Percentiles rank a stretch among this genome's conserved stretches.
Evolutionary conservation across 2,329 filamentous ascomycete genomes (phyloP).

Genomic region (Fusarium torreyae): DNA sequence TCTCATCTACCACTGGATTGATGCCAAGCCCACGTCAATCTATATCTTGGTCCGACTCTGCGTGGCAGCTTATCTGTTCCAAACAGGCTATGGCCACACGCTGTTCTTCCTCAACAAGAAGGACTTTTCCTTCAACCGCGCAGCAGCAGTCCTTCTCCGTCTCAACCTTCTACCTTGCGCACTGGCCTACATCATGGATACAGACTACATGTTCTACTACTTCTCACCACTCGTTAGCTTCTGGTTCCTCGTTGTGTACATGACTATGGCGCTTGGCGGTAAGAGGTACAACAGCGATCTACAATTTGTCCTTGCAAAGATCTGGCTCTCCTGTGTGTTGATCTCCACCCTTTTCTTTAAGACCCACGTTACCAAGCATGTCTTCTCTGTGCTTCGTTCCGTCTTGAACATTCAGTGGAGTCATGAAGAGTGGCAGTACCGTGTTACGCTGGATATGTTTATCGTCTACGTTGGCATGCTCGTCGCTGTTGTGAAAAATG

Average conservation of each 20-base stretch:
- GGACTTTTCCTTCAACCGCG: conserved; percentile 69
- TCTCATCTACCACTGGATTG: conserved; percentile 67
- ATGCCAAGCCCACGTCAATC: conserved; percentile 62
- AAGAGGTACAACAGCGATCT: conserved; percentile 59
- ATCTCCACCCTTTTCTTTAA: conserved; percentile 47
- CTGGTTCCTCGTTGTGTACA: conserved; percentile 71
- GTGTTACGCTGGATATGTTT: conserved; percentile 66
- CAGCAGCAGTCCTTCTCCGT: conserved; percentile 66
- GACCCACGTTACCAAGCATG: conserved; percentile 21
- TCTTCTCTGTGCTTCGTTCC: conserved; percentile 51
- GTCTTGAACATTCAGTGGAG: conserved; percentile 65
- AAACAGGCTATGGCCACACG: conserved; percentile 73
- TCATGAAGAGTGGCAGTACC: conserved; percentile 62
- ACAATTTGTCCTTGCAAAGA: conserved; percentile 62
- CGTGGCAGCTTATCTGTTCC: conserved; percentile 72
- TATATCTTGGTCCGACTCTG: conserved; percentile 68
- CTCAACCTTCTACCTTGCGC: conserved; percentile 68
- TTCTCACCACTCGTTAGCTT: conserved; percentile 71
- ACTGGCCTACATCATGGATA: conserved; percentile 69
- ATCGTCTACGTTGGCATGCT: conserved; percentile 68
- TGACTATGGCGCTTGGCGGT: conserved; percentile 61
- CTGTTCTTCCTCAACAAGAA: conserved; percentile 68
- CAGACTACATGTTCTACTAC: conserved; percentile 66
- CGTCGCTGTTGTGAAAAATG: conserved; percentile 36
- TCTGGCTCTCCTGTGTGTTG: conserved; percentile 59